Conservation (phyloP, 192 early-diverging fungal genomes). For the Linnemannia schmuckeri region DNA sequence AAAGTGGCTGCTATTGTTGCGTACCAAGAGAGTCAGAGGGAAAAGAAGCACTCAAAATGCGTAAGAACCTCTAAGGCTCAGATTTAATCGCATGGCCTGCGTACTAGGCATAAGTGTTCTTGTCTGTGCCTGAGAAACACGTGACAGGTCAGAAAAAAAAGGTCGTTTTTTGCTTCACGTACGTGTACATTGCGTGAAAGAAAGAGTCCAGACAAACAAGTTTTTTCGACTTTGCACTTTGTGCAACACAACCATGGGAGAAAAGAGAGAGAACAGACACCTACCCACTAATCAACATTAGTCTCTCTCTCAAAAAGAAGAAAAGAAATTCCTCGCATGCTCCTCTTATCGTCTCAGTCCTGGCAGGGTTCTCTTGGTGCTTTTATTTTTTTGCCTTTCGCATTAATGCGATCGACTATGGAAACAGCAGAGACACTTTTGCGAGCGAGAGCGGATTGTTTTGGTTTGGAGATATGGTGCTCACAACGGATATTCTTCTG, state of each 20-base stretch:
- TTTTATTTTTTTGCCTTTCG: background rate
- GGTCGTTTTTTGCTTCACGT: background rate
- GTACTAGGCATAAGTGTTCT: too few relatives aligned
- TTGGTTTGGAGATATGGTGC: background rate
- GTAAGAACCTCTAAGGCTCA: too few relatives aligned
- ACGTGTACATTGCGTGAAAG: background rate
- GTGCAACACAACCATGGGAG: slow-evolving; percentile 3
- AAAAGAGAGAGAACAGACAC: background rate
- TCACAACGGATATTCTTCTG: background rate
- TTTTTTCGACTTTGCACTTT: background rate
- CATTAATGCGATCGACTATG: background rate
- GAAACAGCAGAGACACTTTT: background rate
- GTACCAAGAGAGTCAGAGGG: too few relatives aligned
- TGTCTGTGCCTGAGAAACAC: background rate
- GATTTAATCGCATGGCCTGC: too few relatives aligned
- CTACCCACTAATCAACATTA: too few relatives aligned
- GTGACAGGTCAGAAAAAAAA: background rate
- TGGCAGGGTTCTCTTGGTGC: background rate
- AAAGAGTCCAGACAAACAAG: background rate
- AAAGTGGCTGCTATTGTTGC: too few relatives aligned
- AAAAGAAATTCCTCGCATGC: background rate
- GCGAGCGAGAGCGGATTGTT: background rate
- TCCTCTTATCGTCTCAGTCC: background rate
- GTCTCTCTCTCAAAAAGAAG: background rate
- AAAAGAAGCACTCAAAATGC: too few relatives aligned